Conservation (phyloP, 148 eudicot species). For the Rhododendron griersonianum region DNA sequence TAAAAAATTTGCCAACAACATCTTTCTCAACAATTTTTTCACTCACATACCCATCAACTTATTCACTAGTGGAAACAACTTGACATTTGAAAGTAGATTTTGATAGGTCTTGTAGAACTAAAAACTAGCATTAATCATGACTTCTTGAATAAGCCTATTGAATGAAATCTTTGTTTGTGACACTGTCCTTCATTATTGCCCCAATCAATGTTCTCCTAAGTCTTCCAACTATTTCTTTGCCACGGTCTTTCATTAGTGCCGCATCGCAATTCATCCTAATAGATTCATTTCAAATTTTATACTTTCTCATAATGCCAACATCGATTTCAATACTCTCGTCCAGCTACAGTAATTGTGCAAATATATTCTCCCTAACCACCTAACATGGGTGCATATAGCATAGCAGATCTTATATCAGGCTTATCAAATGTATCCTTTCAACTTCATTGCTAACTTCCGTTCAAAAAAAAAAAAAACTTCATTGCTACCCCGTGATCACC, state of each 20-base stretch:
- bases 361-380: not conserved
- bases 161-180: not conserved
- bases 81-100: not conserved
- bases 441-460: not conserved
- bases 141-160: not conserved
- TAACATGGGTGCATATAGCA: not conserved
- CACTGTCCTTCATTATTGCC: not conserved
- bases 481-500: not conserved
- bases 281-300: not conserved
- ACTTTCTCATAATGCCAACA: not conserved
- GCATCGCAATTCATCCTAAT: not conserved
- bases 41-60: too few relatives aligned
- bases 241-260: not conserved
- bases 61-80: too few relatives aligned
- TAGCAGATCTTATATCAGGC: not conserved
- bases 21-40: too few relatives aligned
- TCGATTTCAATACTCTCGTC: not conserved
- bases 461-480: too few relatives aligned
- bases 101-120: not conserved
- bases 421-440: not conserved
- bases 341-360: not conserved
- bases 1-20: too few relatives aligned
- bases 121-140: not conserved
- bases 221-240: not conserved
- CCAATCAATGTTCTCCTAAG: not conserved